Evolutionary conservation across 192 early-diverging fungal species (phyloP), one percentile per base, ranked within the genome.

Genomic region (Dissophora ornata): DNA sequence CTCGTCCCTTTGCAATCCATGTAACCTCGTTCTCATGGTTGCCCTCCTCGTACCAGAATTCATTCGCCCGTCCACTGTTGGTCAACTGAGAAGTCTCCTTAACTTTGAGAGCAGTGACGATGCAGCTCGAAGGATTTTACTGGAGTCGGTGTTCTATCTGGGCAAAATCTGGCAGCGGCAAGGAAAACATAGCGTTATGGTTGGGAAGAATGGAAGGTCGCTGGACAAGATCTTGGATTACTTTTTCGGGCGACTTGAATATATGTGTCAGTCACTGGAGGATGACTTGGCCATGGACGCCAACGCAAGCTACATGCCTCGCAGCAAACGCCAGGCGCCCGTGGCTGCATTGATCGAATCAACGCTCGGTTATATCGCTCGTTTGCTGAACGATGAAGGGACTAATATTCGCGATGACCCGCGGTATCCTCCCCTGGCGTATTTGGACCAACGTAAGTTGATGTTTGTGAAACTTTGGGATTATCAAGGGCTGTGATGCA

Each of bases 1-100:
- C 47, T 71, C 69, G 25, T 56, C 69, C 10, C 40, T 77, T 0
- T 77, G 73, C 29, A 77, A 77, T 18, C 34, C 55, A 0, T 77
- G 73, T 28, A 77, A 67, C 44, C 21, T 67, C 11, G 64, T 62
- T 6, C 36, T 77, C 9, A 38, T 50, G 18, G 42, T 67, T 21
- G 52, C 62, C 11, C 58, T 67, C 22, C 19, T 77, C 16, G 57
- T 67, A 9, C 64, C 73, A 6, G 64, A 77, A n/a, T 64, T 32
- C 25, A 40, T 77, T n/a, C 73, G 64, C 6, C 52, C 42, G 1
- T 57, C 53, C 11, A 41, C 51, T 4, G 52, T 77, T 16, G 58
- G 73, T 19, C 64, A 77, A 21, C 24, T 77, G 8, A 50, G 53
- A 21, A 57, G 58, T 38, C 11, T 77, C 1, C 64, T 77, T 6